These are phyloP conservation scores for Cladophialophora chaetospira DNA, from an alignment of 2,329 filamentous ascomycete species.

Conservation along the genomic window DNA sequence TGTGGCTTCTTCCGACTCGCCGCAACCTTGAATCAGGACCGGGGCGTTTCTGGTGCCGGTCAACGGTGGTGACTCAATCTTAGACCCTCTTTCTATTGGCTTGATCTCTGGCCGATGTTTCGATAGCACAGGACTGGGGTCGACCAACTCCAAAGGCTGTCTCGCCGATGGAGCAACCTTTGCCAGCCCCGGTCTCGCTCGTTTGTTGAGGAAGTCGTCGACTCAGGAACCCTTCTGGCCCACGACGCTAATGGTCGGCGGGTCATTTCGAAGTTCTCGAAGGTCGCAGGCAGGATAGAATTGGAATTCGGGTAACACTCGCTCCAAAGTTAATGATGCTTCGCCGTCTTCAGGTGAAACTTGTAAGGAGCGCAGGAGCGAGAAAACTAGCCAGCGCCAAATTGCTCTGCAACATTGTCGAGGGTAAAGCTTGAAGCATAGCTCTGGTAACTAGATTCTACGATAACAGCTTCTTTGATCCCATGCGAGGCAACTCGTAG, in stretches of 20 bases:
- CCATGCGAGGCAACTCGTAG: too few relatives aligned
- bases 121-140: constrained; percentile 2
- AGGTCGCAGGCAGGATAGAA: background rate
- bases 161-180: background rate
- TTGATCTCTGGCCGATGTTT: constrained; percentile 1
- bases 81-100: constrained; percentile 18
- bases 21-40: constrained; percentile 17
- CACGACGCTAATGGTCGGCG: background rate
- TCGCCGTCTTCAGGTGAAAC: background rate
- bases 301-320: background rate
- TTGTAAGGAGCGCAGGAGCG: background rate
- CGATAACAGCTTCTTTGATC: too few relatives aligned
- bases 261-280: constrained; percentile 1
- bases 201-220: background rate
- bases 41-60: constrained; percentile 22
- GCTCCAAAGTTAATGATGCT: background rate
- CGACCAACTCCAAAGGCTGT: background rate
- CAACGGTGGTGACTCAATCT: constrained; percentile 28
- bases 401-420: background rate
- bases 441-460: too few relatives aligned
- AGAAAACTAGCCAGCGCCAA: background rate
- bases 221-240: background rate
- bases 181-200: background rate
- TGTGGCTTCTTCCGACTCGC: constrained; percentile 8
- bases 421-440: too few relatives aligned